These are phyloP conservation scores for Purpureocillium lavendulum DNA, from an alignment of 2,329 filamentous ascomycete species.

Conservation along the genomic window DNA sequence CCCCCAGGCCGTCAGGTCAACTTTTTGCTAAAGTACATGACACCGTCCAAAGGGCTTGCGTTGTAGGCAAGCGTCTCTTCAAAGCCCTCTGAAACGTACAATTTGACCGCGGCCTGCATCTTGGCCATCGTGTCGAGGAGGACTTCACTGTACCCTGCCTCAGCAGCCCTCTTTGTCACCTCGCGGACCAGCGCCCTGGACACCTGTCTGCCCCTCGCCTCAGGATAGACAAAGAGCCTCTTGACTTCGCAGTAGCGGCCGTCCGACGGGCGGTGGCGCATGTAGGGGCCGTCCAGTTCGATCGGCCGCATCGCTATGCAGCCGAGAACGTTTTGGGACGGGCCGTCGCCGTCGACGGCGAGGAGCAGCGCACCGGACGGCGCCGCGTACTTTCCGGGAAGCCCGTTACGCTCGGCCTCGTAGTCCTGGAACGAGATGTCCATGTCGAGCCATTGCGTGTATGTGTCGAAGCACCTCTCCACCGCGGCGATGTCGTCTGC, in stretches of 20 bases:
- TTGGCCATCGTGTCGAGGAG: constrained; percentile 15
- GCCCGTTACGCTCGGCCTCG: constrained; percentile 10
- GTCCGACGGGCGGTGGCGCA: not conserved
- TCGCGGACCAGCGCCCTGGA: constrained; percentile 12
- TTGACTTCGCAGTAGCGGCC: constrained; percentile 16
- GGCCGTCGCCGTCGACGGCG: constrained; percentile 4
- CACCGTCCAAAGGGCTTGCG: constrained; percentile 12
- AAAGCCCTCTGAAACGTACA: constrained; percentile 18
- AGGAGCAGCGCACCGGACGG: constrained; percentile 15
- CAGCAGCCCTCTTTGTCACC: constrained; percentile 6
- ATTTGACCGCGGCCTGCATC: constrained; percentile 14
- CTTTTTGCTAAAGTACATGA: constrained; percentile 12
- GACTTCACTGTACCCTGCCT: constrained; percentile 13
- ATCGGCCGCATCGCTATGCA: constrained; percentile 17
- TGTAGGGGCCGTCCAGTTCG: constrained; percentile 7
- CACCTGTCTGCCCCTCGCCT: constrained; percentile 14
- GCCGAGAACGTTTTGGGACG: constrained; percentile 11
- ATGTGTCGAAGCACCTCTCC: constrained; percentile 14
- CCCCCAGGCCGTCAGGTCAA: no score
- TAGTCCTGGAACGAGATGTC: constrained; percentile 19
- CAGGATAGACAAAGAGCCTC: constrained; percentile 17
- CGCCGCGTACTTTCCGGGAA: constrained; percentile 17
- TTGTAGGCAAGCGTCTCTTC: constrained; percentile 11
- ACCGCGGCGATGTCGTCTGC: constrained; percentile 11
- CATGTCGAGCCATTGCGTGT: constrained; percentile 16